A percentile compares a stretch with the other conserved stretches of the same genome.
These are phyloP conservation scores for Diaporthe helianthi DNA, from an alignment of 2,329 filamentous ascomycete genomes.

Conservation along the genomic window DNA sequence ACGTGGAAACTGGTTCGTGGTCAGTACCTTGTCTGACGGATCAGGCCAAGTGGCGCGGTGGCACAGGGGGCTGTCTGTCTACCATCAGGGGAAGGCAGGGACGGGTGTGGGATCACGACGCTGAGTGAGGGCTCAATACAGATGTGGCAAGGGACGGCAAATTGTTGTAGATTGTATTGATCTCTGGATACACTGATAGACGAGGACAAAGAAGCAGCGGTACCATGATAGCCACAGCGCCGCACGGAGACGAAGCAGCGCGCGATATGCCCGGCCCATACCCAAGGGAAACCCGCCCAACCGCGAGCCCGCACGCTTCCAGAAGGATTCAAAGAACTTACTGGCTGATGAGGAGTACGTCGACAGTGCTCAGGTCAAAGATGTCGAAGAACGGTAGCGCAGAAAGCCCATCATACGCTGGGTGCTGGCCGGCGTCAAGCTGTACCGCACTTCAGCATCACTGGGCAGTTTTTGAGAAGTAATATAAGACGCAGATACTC, in stretches of 20 bases:
- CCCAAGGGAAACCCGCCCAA: slow-evolving; percentile 27
- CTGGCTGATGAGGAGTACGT: slow-evolving; percentile 98
- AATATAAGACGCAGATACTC: slow-evolving; percentile 44
- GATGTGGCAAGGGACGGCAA: slow-evolving; percentile 34
- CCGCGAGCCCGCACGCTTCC: slow-evolving; percentile 31
- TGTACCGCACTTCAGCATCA: slow-evolving; percentile 46
- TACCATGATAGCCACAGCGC: neutral
- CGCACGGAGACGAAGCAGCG: slow-evolving; percentile 26
- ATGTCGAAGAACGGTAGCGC: slow-evolving; percentile 97
- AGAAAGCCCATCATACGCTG: slow-evolving; percentile 92
- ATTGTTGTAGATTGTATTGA: slow-evolving; percentile 40
- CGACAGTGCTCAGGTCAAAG: slow-evolving; percentile 96
- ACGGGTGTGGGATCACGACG: slow-evolving; percentile 31
- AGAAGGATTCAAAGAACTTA: slow-evolving; percentile 62
- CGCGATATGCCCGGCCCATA: slow-evolving; percentile 33
- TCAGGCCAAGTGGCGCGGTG: neutral
- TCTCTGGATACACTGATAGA: slow-evolving; percentile 38
- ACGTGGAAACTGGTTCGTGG: slow-evolving; percentile 80
- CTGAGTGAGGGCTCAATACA: slow-evolving; percentile 32
- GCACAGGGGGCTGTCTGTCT: slow-evolving; percentile 16
- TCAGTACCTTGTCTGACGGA: slow-evolving; percentile 36
- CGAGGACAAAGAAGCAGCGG: slow-evolving; percentile 11
- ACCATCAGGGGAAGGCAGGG: slow-evolving; percentile 27
- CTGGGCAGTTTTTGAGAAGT: slow-evolving; percentile 10
- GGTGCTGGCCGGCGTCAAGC: slow-evolving; percentile 97